A percentile compares a stretch with the other conserved stretches of the same genome.
Evolutionary conservation across 306 rosid species (phyloP).

Genomic region (Trifolium repens): DNA sequence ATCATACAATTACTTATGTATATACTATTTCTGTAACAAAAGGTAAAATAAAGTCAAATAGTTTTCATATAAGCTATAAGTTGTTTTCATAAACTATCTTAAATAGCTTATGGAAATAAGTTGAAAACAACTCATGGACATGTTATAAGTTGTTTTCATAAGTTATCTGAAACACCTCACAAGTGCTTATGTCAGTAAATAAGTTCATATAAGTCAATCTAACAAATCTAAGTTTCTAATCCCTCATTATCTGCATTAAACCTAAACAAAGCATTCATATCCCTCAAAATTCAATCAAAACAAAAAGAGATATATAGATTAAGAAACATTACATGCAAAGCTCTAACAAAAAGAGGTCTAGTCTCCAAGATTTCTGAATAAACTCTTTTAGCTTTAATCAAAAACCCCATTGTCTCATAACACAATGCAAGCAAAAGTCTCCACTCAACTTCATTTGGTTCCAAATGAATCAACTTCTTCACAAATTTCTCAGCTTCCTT

Average conservation of each 20-base stretch:
- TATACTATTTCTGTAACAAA: too few species aligned
- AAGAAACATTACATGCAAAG: slow-evolving; percentile 78
- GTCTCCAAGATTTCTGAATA: slow-evolving; percentile 65
- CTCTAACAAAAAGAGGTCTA: slow-evolving; percentile 79
- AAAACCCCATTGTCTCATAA: slow-evolving; percentile 74
- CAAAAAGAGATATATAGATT: background rate
- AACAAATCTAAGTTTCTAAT: slow-evolving; percentile 1
- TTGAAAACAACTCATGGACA: background rate
- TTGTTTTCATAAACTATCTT: background rate
- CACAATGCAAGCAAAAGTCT: slow-evolving; percentile 81
- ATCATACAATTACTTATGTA: too few species aligned
- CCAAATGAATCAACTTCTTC: slow-evolving; percentile 66
- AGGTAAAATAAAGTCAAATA: too few species aligned
- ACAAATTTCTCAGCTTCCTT: slow-evolving; percentile 76
- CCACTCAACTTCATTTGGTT: slow-evolving; percentile 88
- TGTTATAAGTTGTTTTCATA: background rate
- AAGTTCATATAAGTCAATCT: too few species aligned
- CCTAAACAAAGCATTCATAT: slow-evolving; percentile 33
- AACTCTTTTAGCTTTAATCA: slow-evolving; percentile 67
- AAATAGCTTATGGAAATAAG: background rate
- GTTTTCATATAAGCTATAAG: background rate
- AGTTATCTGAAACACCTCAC: background rate
- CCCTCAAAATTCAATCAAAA: slow-evolving; percentile 7
- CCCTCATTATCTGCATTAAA: background rate
- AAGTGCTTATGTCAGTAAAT: background rate